Conservation (phyloP, 2,329 filamentous ascomycete genomes). For the Microsporum canis region DNA sequence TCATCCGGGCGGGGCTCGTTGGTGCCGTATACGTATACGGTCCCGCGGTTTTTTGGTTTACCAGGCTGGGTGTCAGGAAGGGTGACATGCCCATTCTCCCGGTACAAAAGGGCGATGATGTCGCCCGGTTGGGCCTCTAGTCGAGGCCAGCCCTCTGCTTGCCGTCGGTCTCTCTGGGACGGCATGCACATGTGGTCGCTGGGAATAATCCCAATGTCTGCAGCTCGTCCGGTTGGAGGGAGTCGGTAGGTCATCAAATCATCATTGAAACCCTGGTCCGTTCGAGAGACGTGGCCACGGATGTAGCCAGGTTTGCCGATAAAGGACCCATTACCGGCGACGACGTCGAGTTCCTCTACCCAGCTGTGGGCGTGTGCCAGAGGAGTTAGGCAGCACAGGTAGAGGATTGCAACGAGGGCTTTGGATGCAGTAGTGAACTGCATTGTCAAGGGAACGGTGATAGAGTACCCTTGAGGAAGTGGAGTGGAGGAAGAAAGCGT, state of each 20-base stretch:
- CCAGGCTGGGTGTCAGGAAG: conserved; percentile 44
- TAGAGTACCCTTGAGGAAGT: not conserved
- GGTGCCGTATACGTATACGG: conserved; percentile 66
- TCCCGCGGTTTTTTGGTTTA: conserved; percentile 56
- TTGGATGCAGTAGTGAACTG: not conserved
- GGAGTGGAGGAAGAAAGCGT: not conserved
- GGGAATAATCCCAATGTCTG: conserved; percentile 39
- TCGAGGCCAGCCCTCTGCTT: conserved; percentile 49
- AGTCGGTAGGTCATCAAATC: conserved; percentile 51
- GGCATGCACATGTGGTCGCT: conserved; percentile 53
- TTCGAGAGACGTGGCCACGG: conserved; percentile 56
- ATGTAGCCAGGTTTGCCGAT: conserved; percentile 59
- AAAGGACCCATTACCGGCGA: conserved; percentile 64
- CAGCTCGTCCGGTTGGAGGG: conserved; percentile 41
- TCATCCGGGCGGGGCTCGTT: conserved; percentile 48
- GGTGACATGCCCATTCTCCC: conserved; percentile 68
- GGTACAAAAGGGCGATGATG: conserved; percentile 54
- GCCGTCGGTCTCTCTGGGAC: conserved; percentile 49
- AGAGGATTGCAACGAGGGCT: not conserved
- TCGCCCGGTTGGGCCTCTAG: conserved; percentile 52
- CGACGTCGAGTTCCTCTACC: conserved; percentile 64
- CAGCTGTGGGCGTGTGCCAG: conserved; percentile 52
- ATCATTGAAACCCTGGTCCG: conserved; percentile 46
- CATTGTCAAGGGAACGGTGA: not conserved
- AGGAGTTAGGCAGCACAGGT: not conserved